Evolutionary conservation across 306 rosid genomes (phyloP).

Genomic region (Sicyos baderoa): DNA sequence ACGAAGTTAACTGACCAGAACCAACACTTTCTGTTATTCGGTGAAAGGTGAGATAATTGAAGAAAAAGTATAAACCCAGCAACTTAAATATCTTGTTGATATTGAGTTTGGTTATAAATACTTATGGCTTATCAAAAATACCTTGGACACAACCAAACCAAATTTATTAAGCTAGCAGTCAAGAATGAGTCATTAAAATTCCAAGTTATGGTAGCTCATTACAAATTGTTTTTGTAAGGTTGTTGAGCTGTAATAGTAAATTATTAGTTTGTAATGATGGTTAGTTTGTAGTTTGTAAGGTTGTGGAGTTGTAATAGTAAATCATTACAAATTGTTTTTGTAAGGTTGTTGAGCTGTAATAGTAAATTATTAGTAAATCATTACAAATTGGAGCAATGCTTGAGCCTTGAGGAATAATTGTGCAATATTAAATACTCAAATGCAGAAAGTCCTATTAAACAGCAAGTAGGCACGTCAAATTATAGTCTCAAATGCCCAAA

Average conservation of each 20-base stretch:
- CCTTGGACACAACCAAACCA: background rate
- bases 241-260: background rate
- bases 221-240: background rate
- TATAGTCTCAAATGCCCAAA: background rate
- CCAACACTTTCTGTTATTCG: slow-evolving; percentile 20
- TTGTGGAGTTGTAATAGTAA: background rate
- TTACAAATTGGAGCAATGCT: background rate
- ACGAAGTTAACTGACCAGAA: slow-evolving; percentile 66
- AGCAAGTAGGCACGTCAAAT: background rate
- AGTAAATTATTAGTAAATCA: background rate
- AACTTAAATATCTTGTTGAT: background rate
- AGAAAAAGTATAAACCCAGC: slow-evolving; percentile 8
- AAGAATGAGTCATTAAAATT: background rate
- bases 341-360: background rate
- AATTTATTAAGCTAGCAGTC: background rate
- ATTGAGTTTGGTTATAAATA: background rate
- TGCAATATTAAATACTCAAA: background rate
- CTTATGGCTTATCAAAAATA: background rate
- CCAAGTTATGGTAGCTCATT: background rate
- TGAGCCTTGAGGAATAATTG: background rate
- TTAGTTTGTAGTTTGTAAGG: too few relatives aligned
- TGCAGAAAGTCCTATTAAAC: slow-evolving; percentile 6
- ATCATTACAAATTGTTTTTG: background rate
- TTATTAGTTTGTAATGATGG: background rate
- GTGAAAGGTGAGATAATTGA: slow-evolving; percentile 18